Conservation (phyloP, 75 land plant species). For the Cryptomeria japonica region DNA sequence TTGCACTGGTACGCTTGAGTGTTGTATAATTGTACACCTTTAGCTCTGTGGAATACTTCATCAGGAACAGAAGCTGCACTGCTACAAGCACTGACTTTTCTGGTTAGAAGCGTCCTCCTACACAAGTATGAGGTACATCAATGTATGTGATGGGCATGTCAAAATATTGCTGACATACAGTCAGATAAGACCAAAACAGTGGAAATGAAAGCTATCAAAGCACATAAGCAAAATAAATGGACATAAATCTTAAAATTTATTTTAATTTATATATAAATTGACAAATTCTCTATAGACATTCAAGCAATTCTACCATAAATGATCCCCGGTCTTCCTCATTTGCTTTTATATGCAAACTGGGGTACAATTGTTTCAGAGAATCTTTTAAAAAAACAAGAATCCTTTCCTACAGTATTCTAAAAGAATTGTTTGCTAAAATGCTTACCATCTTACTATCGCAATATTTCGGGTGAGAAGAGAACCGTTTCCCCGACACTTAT, state of each 20-base stretch:
- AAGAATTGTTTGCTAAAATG: slow-evolving; percentile 4
- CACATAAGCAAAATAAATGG: background rate
- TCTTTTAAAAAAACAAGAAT: background rate
- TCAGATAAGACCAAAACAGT: background rate
- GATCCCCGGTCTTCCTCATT: background rate
- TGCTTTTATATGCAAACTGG: background rate
- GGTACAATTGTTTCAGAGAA: background rate
- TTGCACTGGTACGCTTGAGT: slow-evolving; percentile 91
- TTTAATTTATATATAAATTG: background rate
- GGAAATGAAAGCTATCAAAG: slow-evolving; percentile 3
- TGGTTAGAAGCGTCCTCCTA: slow-evolving; percentile 78
- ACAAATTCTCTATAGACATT: background rate
- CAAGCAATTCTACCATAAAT: background rate
- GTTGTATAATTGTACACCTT: slow-evolving; percentile 84
- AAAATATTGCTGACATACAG: background rate
- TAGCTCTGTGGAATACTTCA: slow-evolving; percentile 89
- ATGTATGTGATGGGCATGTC: background rate
- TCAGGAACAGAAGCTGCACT: slow-evolving; percentile 95
- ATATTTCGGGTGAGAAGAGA: slow-evolving; percentile 54
- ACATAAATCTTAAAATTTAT: background rate
- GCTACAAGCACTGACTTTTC: slow-evolving; percentile 79
- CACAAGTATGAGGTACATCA: background rate
- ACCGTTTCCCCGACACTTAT: slow-evolving; percentile 64
- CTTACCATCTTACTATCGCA: slow-evolving; percentile 81
- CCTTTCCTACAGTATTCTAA: background rate